Base-by-base conservation (phyloP, 116 monocot genomes). In the Dioscorea cayenensis region DNA sequence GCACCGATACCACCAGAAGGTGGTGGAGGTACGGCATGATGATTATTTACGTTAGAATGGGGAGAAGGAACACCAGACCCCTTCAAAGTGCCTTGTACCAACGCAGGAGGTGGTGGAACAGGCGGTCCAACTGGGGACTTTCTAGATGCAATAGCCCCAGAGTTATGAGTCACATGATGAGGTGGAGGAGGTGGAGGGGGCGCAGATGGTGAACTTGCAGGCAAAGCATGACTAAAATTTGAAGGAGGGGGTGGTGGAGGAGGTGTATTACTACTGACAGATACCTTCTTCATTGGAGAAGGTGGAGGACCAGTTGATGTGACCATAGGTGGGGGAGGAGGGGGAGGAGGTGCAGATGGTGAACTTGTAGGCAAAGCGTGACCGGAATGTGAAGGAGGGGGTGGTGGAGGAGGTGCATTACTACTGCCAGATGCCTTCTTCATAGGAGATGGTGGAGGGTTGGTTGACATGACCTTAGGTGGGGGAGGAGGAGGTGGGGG, bases 171-270 rank as follows among this genome's bases (percentile, higher is more conserved):
- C 36, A 59, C 19, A 60, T n/a, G 35, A 13, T 10, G 14, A 69
- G 43, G 69, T 69, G 69, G 27, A 16, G 43, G 69, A 14, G 69
- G 51, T 28, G 60, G 71, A 71, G 71, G 61, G 17, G 60, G 71
- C 48, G 71, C 10, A 19, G 71, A 35, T 70, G 52, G 13, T 16
- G 9, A 18, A 11, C n/a, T 22, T 69, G 52, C 28, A 5, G 29
- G 27, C 22, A 12, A 13, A 70, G 18, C 49, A 13, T 17, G 17
- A 0, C 17, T 2, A 10, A n/a, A 6, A 36, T n/a, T 13, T 12
- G 36, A 59, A 71, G 71, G 71, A 61, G 71, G 61, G 37, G 71
- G 36, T 12, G 71, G 71, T 36, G 65, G 65, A 32, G 36, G 71
- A 36, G 71, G 60, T 13, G n/a, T 5, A 20, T 32, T 32, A 32